phyloP scores from a whole-genome alignment of 1,284 basidiomycete species.

The Grifola frondosa region DNA sequence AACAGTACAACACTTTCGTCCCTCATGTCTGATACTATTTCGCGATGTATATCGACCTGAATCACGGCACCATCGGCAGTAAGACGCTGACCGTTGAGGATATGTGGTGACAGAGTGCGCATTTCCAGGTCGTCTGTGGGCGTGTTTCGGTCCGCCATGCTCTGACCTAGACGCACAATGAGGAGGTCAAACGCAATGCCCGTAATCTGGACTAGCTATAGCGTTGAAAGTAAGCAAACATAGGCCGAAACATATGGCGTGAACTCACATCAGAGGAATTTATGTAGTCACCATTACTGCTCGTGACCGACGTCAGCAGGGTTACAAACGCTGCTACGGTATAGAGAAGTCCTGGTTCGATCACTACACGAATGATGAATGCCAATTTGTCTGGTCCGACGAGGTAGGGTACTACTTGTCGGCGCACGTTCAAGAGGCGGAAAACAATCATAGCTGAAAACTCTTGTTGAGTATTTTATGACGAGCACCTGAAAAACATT shows the following conservation, averaged over 20 bases:
- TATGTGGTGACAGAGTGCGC: too few relatives aligned
- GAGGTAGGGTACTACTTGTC: background rate
- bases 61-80: too few relatives aligned
- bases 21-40: too few relatives aligned
- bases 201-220: background rate
- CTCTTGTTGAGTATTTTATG: too few relatives aligned
- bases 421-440: background rate
- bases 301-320: background rate
- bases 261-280: background rate
- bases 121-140: too few relatives aligned
- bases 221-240: background rate
- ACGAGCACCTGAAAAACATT: too few relatives aligned
- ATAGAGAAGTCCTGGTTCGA: background rate
- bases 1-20: too few relatives aligned
- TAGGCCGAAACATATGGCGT: background rate
- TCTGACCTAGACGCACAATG: background rate
- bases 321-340: background rate
- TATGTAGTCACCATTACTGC: background rate
- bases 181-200: background rate
- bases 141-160: background rate
- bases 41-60: too few relatives aligned
- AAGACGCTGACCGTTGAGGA: too few relatives aligned
- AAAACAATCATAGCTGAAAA: background rate
- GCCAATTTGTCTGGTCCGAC: background rate
- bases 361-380: background rate